Conservation (phyloP, 83 land plant species). For the Thuja plicata region DNA sequence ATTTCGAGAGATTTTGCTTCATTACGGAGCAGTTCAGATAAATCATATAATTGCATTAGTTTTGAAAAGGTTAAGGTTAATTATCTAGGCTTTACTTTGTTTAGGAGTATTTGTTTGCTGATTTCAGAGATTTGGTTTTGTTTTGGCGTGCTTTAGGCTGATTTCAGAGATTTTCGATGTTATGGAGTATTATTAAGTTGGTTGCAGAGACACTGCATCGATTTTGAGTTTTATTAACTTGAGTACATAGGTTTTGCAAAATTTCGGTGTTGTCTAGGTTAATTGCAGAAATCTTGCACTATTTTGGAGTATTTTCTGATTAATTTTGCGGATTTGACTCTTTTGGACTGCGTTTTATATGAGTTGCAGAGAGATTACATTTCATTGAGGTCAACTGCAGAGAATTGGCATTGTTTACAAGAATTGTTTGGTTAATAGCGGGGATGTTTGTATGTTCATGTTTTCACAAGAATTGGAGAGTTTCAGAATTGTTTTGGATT, state of each 20-base stretch:
- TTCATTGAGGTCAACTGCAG: neutral
- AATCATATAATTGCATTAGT: neutral
- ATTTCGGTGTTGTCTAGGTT: neutral
- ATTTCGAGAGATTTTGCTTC: neutral
- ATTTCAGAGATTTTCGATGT: neutral
- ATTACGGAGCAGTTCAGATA: too few relatives aligned
- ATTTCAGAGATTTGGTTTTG: neutral
- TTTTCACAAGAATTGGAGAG: neutral
- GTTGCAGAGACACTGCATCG: neutral
- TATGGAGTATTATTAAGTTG: neutral
- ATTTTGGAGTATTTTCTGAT: neutral
- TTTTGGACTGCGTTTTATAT: too few relatives aligned
- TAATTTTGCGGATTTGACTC: too few relatives aligned
- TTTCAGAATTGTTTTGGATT: neutral
- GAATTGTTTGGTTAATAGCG: neutral
- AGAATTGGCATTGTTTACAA: neutral
- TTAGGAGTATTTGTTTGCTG: neutral
- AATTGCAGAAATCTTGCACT: neutral
- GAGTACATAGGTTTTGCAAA: neutral
- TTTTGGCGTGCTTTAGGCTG: neutral
- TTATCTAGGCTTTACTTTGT: neutral
- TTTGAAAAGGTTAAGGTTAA: neutral
- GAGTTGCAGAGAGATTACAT: too few relatives aligned
- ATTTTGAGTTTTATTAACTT: neutral
- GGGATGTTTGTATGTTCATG: neutral